Base-by-base conservation (phyloP, 768 basidiomycete genomes). In the Paxillus involutus region DNA sequence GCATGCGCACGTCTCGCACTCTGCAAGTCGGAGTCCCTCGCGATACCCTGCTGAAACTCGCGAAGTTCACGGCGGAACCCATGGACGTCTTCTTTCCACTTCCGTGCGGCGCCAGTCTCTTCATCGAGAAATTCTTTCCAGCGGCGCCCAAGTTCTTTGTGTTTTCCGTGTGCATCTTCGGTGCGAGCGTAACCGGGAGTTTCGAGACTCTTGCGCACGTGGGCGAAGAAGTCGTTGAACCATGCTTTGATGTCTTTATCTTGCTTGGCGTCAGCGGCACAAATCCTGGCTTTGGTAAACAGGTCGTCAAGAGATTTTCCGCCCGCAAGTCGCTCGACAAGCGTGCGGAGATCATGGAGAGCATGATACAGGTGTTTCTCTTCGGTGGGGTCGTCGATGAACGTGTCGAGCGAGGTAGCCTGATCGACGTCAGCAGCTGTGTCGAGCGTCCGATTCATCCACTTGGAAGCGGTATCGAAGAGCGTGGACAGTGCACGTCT, bases 301-400 rank as follows among this genome's bases (percentile, higher is more conserved):
- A 88, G 59, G 14, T 75, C 74, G 17, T 83, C 80, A 6, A 88
- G 74, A 2, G 80, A 74, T 48, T 72, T 79, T 5, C 66, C 71
- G 9, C 61, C 63, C 0, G 85, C 77, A 19, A 85, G 67, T 11
- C 87, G 86, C 59, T 84, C 80, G 37, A 80, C 63, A n/a, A 78
- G 68, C 5, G 58, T 59, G 35, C 71, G 71, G 0, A 79, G 55
- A 33, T 66, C 66, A 12, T 67, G 57, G 26, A 89, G 67, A 3
- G 82, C 84, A 37, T 77, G 74, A 44, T 78, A 71, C 26, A 88
- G 65, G 57, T 87, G 84, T 62, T 87, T 79, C 47, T 84, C 85
- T 4, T 79, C 75, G 0, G 85, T 82, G 16, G 83, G 79, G 47
- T 90, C 87, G 9, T 79, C 65, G 51, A 89, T 74, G 62, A 89